Evolutionary conservation across 805 yeast genomes (phyloP), one percentile per base, ranked within the genome.

Genomic region (Candida morakotiae): DNA sequence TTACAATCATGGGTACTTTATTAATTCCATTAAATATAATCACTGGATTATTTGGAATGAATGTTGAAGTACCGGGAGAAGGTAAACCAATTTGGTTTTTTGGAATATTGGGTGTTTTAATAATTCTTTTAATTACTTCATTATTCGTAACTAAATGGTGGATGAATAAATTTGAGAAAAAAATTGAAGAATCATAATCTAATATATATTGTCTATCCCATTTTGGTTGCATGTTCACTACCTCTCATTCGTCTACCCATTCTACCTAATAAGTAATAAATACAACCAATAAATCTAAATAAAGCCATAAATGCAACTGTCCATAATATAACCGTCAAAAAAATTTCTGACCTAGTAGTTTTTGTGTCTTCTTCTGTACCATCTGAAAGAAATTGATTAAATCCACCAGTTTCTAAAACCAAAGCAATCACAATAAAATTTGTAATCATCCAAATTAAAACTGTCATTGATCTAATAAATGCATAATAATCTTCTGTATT

Each of bases 11-110:
- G 24, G 98, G 97, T 73, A 88, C 97, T 0, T 70, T 91, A 51
- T 67, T 91, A 21, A 83, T 91, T 44, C 97, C 98, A n/a, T 72
- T 91, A 69, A 89, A 91, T 57, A 66, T 91, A 40, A 73, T 91
- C 31, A 87, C 97, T 2, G 96, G 97, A 57, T 55, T 89, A 45
- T 91, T 91, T 62, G 97, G 97, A 52, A 91, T 91, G 98, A 91
- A 91, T 59, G 98, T 91, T 14, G 60, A 50, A 9, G 84, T 91
- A 21, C 97, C 97, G 0, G 96, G 96, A 19, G 62, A 73, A 38
- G 48, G 37, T 15, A 63, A 61, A 30, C 42, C 48, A 8, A 31
- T 34, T 9, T 58, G 63, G 63, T 58, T 54, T 30, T 56, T 56
- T 25, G 63, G 62, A 2, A 56, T 58, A 37, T 18, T 58, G 25